Base-by-base conservation (phyloP, 1,139 yeast species). In the Kodamaea ohmeri region DNA sequence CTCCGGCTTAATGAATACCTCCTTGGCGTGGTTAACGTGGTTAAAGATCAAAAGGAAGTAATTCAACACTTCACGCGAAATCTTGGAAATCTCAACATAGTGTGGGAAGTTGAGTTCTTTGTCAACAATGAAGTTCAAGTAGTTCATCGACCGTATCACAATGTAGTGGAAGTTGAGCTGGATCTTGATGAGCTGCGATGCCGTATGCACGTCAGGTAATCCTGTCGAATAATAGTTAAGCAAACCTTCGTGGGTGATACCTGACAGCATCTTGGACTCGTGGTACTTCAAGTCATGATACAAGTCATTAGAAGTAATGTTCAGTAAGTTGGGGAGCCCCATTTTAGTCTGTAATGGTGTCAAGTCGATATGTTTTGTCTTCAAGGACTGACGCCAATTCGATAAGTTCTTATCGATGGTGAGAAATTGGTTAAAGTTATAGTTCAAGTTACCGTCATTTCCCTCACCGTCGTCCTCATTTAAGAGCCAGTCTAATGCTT, bases 391-490 rank as follows among this genome's bases (percentile, higher is more conserved):
- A 45, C 76, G 62, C 77, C 77, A 71, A 36, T 60, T 62, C 4
- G 66, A 52, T 35, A 71, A 55, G 45, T 71, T 71, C 40, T 62
- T 65, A 48, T 71, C 77, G 35, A 71, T 71, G 4, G 66, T 62
- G 22, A 65, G 55, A 44, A 71, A 71, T 42, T 71, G 77, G 39
- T 62, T 63, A 41, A 65, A 70, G 45, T 71, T 71, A 48, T 71
- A 71, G 44, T 71, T 71, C 48, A 71, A 62, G 43, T 71, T 71
- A 12, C 77, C 77, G 49, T 71, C 77, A 45, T 70, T 71, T 11
- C 76, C 76, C 50, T 71, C 76, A 19, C 76, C 76, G 47, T 69
- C 77, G 44, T 69, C 74, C 44, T 71, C 74, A 44, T 69, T 70
- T 27, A 70, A 55, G 20, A 71, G 68, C 74, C 76, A 69, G 43